Base-by-base conservation (phyloP, 2,329 filamentous ascomycete genomes). In the Talaromyces sp. region DNA sequence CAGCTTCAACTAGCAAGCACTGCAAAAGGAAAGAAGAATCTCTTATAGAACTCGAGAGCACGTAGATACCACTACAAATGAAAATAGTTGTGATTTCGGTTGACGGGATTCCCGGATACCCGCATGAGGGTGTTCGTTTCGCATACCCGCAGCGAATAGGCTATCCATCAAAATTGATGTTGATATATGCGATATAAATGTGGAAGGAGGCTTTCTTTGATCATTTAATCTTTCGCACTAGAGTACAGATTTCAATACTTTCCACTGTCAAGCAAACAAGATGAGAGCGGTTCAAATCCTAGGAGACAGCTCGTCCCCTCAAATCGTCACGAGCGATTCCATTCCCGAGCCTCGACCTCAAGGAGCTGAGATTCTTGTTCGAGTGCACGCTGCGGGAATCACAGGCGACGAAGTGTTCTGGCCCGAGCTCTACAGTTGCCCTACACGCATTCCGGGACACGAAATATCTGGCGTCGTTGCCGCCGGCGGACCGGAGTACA, bases 341-440 rank as follows among this genome's bases (percentile, higher is more conserved):
- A 44, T 58, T 1, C 23, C 37, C 1, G n/a, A 21, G 16, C 55
- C 55, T n/a, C 21, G 5, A 2, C 39, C 25, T 28, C 37, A 46
- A 56, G 21, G 14, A 9, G 18, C 37, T 6, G 59, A 56, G 3
- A 61, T 61, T 6, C 50, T 61, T 5, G 14, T 61, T n/a, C 59
- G n/a, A 46, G 59, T 61, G 14, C 23, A 35, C 35, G 59, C 59
- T 9, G 37, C 59, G n/a, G 50, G 48, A n/a, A 44, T 61, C 37
- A 61, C 59, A 23, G 37, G 28, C 40, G 59, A 61, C 14, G 59
- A 61, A 37, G 35, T 61, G 8, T 11, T 28, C 3, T 61, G 59
- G 59, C 39, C 50, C 25, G 59, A 61, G 14, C 18, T 25, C 4
- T 61, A 61, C 23, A 23, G 35, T 2, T 6, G 25, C 16, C 35